These are phyloP conservation scores for Neurospora sp. DNA, from an alignment of 495 filamentous ascomycete species.

Conservation along the genomic window DNA sequence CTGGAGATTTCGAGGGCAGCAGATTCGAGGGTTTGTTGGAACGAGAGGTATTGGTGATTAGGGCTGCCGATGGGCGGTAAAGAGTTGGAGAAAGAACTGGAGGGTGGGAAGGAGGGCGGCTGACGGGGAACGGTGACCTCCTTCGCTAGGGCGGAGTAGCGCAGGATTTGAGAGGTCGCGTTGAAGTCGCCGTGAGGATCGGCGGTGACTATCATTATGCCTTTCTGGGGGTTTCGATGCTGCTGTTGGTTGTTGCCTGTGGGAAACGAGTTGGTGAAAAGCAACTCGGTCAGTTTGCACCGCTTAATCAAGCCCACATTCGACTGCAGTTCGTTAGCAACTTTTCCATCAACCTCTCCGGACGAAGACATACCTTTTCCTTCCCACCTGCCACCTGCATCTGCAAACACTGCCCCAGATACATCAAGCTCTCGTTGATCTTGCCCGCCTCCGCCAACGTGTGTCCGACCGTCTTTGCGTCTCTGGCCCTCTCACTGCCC, in stretches of 20 bases:
- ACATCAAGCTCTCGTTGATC: constrained; percentile 97
- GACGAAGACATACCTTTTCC: constrained; percentile 51
- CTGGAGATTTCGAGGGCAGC: constrained; percentile 65
- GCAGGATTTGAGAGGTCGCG: constrained; percentile 88
- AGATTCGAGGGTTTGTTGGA: constrained; percentile 53
- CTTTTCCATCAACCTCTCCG: neutral
- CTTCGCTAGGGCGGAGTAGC: constrained; percentile 86
- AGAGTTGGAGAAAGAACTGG: constrained; percentile 26
- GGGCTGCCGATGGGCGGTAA: constrained; percentile 21
- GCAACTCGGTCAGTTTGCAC: constrained; percentile 90
- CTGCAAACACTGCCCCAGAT: constrained; percentile 92
- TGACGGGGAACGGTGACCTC: constrained; percentile 83
- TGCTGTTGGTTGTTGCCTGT: constrained; percentile 38
- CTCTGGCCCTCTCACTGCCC: constrained; percentile 84
- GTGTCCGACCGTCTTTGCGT: constrained; percentile 85
- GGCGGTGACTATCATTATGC: constrained; percentile 92
- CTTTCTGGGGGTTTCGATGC: constrained; percentile 60
- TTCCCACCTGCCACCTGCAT: constrained; percentile 75
- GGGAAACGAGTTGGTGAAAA: constrained; percentile 93
- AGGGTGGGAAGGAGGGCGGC: constrained; percentile 15
- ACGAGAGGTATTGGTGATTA: constrained; percentile 12
- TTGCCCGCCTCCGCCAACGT: constrained; percentile 93
- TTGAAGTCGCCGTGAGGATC: constrained; percentile 94
- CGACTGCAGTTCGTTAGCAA: constrained; percentile 37
- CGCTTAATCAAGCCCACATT: constrained; percentile 86